Conservation (phyloP, 495 filamentous ascomycete species). For the Hypomontagnella submonticulosa region DNA sequence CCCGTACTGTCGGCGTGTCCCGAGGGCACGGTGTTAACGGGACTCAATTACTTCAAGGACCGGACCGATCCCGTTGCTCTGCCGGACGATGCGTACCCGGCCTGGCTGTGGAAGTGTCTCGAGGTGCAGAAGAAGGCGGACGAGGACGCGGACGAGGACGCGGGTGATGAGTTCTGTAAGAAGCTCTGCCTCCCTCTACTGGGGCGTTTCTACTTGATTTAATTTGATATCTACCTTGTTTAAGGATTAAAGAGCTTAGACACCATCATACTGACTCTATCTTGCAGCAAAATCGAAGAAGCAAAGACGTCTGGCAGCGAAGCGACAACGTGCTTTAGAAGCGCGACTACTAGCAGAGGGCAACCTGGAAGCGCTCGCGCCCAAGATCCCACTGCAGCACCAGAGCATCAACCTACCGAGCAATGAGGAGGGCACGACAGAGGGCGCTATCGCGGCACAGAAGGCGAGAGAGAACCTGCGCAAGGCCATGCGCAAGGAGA, state of each 20-base stretch:
- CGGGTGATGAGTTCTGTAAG: conserved; percentile 80
- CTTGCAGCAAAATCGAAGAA: conserved; percentile 81
- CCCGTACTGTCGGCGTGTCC: conserved; percentile 58
- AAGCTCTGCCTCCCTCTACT: conserved; percentile 10
- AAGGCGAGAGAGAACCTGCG: conserved; percentile 72
- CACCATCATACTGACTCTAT: conserved; percentile 12
- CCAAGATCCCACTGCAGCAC: conserved; percentile 82
- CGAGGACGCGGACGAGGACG: conserved; percentile 53
- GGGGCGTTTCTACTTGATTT: neutral
- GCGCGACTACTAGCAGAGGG: conserved; percentile 72
- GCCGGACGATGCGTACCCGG: conserved; percentile 87
- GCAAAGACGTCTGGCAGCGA: conserved; percentile 73
- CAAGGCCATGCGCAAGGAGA: conserved; percentile 74
- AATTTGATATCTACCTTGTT: too few relatives aligned
- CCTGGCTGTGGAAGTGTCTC: conserved; percentile 88
- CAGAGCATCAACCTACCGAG: conserved; percentile 85
- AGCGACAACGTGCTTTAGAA: conserved; percentile 70
- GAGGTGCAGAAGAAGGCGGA: conserved; percentile 62
- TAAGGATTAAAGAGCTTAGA: too few relatives aligned
- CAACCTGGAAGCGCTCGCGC: conserved; percentile 70
- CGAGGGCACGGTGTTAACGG: conserved; percentile 77
- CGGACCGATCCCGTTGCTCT: conserved; percentile 75
- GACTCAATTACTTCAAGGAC: conserved; percentile 88
- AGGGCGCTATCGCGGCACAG: conserved; percentile 67
- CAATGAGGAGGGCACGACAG: conserved; percentile 66